Conservation (phyloP, 352 stramenopile genomes). For the Phytophthora agathidicida region DNA sequence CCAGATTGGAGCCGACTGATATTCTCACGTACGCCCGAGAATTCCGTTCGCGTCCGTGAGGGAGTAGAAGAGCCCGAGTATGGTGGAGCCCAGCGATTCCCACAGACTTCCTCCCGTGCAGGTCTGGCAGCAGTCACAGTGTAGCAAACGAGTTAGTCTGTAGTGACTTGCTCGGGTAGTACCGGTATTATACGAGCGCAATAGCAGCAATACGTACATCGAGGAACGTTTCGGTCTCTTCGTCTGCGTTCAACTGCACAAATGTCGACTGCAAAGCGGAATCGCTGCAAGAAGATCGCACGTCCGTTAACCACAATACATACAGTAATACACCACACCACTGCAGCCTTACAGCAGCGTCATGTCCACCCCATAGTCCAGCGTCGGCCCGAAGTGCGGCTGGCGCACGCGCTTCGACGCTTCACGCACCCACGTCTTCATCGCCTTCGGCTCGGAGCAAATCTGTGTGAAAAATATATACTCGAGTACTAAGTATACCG, state of each 20-base stretch:
- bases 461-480: no score
- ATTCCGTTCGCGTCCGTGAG: constrained; percentile 86
- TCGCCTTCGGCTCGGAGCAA: constrained; percentile 16
- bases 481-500: no score
- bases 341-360: constrained; percentile 49
- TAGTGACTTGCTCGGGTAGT: no score
- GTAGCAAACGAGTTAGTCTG: neutral
- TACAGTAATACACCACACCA: no score
- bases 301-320: neutral
- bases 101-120: constrained; percentile 77
- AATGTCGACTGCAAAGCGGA: constrained; percentile 64
- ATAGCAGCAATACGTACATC: constrained; percentile 38
- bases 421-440: constrained; percentile 83
- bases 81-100: constrained; percentile 63
- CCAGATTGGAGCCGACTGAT: constrained; percentile 1
- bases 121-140: constrained; percentile 43
- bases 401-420: constrained; percentile 57
- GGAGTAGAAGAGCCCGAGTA: constrained; percentile 84
- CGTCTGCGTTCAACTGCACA: constrained; percentile 75
- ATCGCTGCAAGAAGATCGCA: constrained; percentile 44
- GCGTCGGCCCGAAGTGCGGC: constrained; percentile 50
- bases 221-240: constrained; percentile 77
- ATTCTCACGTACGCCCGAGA: constrained; percentile 64
- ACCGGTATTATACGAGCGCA: no score
- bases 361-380: constrained; percentile 69